A percentile compares a stretch with the other conserved stretches of the same genome.
phyloP scores from a whole-genome alignment of 192 early-diverging fungal species.

The Glomus cerebriforme region DNA sequence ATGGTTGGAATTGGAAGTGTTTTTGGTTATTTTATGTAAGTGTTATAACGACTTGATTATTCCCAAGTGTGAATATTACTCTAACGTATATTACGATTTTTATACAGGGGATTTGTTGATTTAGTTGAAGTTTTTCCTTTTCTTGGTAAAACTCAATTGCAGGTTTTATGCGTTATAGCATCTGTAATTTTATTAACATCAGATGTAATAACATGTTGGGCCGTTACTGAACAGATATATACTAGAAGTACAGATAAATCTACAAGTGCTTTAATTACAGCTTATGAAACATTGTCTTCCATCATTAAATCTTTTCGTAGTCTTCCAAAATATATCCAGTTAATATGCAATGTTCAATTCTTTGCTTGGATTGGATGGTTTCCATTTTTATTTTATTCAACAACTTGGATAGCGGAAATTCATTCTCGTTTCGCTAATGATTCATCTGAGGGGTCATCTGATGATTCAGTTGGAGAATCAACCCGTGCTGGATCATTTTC shows the following conservation, averaged over 20 bases:
- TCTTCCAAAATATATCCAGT: conserved; percentile 72
- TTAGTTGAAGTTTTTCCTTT: conserved; percentile 67
- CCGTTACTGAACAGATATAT: conserved; percentile 54
- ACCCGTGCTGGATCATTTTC: conserved; percentile 86
- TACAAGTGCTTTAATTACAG: conserved; percentile 32
- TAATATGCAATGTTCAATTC: conserved; percentile 90
- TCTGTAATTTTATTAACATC: conserved; percentile 60
- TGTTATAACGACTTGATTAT: neutral
- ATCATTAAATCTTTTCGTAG: conserved; percentile 52
- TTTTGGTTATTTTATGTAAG: conserved; percentile 79
- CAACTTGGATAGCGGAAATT: conserved; percentile 60
- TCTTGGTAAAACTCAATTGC: conserved; percentile 78
- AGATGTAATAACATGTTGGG: conserved; percentile 73
- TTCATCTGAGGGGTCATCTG: conserved; percentile 17
- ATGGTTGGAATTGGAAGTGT: conserved; percentile 89
- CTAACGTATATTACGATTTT: neutral
- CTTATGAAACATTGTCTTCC: conserved; percentile 29
- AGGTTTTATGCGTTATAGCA: conserved; percentile 80
- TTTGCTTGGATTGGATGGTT: conserved; percentile 99
- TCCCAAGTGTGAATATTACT: neutral
- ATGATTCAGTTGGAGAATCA: conserved; percentile 47
- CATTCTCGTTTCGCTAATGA: conserved; percentile 38
- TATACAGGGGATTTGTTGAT: conserved; percentile 72
- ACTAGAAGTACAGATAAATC: conserved; percentile 13
- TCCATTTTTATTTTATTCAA: conserved; percentile 84